Percentiles rank a stretch among this genome's conserved stretches.
Evolutionary conservation across 2,329 filamentous ascomycete genomes (phyloP).

Genomic region (Emericellopsis atlantica): DNA sequence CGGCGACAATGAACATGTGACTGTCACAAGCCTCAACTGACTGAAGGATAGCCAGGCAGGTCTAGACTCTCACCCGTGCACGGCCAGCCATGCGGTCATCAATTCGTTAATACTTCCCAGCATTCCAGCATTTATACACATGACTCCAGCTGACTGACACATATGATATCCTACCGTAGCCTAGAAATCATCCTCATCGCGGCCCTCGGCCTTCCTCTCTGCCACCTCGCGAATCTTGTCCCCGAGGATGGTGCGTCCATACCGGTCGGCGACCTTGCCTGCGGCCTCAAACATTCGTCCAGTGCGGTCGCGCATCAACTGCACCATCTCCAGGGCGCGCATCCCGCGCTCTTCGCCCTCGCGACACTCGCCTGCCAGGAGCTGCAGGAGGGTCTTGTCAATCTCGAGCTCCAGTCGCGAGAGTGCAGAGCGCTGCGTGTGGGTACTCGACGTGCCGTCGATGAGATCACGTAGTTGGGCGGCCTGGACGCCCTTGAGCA

Average conservation of each 20-base stretch:
- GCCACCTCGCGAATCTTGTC: slow-evolving; percentile 85
- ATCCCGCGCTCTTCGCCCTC: slow-evolving; percentile 89
- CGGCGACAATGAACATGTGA: no score
- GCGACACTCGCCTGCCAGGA: slow-evolving; percentile 80
- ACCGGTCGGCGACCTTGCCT: slow-evolving; percentile 76
- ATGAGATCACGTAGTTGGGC: slow-evolving; percentile 67
- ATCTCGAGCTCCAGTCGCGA: slow-evolving; percentile 67
- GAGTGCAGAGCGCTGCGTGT: slow-evolving; percentile 54
- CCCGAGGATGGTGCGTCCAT: slow-evolving; percentile 64
- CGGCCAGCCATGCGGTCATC: no score
- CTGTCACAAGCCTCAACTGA: no score
- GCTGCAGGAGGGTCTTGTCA: slow-evolving; percentile 80
- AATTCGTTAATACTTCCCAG: no score
- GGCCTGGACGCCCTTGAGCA: slow-evolving; percentile 60
- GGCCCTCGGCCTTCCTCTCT: slow-evolving; percentile 52
- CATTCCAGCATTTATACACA: no score
- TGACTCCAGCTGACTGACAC: no score
- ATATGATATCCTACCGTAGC: no score
- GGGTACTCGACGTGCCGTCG: slow-evolving; percentile 44
- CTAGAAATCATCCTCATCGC: slow-evolving; percentile 39
- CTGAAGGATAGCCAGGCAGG: no score
- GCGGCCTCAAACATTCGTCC: slow-evolving; percentile 90
- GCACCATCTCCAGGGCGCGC: slow-evolving; percentile 85
- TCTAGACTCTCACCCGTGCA: no score
- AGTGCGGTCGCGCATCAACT: slow-evolving; percentile 69